These are phyloP conservation scores for Rhizophora apiculata DNA, from an alignment of 345 rosid genomes.

Conservation along the genomic window DNA sequence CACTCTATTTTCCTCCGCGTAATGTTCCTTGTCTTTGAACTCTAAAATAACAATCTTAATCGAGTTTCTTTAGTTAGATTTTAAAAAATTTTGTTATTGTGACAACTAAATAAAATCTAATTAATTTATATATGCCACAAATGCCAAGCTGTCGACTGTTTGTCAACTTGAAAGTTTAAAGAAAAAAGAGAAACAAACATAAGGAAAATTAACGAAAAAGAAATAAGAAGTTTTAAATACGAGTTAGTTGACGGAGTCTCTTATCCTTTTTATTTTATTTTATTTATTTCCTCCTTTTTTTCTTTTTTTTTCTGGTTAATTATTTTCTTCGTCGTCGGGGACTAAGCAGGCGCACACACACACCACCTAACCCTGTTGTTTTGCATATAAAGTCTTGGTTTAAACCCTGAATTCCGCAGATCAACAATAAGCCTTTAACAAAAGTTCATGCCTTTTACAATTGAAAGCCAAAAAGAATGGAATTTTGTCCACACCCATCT, in stretches of 20 bases:
- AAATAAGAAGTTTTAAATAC: slow-evolving; percentile 50
- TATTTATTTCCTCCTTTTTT: no score
- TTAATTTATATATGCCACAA: no score
- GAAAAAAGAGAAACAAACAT: neutral
- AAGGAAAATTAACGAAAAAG: neutral
- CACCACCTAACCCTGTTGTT: neutral
- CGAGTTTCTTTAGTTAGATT: no score
- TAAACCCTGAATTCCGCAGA: slow-evolving; percentile 18
- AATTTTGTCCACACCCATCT: slow-evolving; percentile 55
- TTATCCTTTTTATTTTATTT: neutral
- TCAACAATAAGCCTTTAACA: slow-evolving; percentile 9
- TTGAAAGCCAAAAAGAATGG: slow-evolving; percentile 35
- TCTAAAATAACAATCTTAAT: no score
- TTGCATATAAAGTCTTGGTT: slow-evolving; percentile 18
- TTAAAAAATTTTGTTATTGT: no score
- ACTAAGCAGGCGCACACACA: slow-evolving; percentile 22
- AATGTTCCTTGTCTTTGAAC: no score
- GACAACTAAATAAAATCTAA: no score
- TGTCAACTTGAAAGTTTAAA: no score
- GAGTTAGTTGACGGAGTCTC: slow-evolving; percentile 38
- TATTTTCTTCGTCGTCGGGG: slow-evolving; percentile 44
- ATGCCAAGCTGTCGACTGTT: no score
- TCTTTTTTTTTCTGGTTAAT: neutral
- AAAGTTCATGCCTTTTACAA: neutral
- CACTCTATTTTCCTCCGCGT: no score